A percentile compares a stretch with the other conserved stretches of the same genome.
Conservation (phyloP, 768 basidiomycete species). For the Pleurotus cornucopiae region DNA sequence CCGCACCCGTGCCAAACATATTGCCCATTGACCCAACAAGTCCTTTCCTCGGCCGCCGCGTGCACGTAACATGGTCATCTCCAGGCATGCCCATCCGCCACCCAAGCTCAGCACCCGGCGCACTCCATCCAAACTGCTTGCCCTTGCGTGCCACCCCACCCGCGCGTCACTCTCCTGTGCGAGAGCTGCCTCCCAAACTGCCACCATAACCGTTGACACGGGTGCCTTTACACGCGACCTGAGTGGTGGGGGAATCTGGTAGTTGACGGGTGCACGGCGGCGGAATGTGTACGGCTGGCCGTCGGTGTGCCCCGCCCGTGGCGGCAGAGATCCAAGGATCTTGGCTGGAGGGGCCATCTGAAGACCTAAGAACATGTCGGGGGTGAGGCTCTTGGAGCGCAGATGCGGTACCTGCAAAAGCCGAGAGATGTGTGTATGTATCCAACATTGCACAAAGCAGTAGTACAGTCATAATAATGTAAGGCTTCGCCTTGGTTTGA, state of each 20-base stretch:
- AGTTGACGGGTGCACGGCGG: constrained; percentile 64
- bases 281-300: constrained; percentile 64
- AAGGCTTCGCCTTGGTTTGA: not conserved
- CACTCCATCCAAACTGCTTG: constrained; percentile 72
- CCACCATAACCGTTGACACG: constrained; percentile 26
- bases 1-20: constrained; percentile 48
- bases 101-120: constrained; percentile 69
- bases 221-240: constrained; percentile 41
- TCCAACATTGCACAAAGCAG: too few relatives aligned
- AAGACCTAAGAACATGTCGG: too few relatives aligned
- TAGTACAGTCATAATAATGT: not conserved
- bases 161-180: constrained; percentile 16
- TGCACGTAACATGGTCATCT: constrained; percentile 59
- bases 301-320: constrained; percentile 19
- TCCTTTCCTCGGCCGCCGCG: constrained; percentile 66
- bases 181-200: constrained; percentile 23
- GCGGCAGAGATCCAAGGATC: too few relatives aligned
- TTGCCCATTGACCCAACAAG: constrained; percentile 41
- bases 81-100: constrained; percentile 69
- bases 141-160: constrained; percentile 14
- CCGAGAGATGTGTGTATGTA: too few relatives aligned
- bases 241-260: constrained; percentile 76
- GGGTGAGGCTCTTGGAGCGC: too few relatives aligned
- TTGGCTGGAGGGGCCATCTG: too few relatives aligned
- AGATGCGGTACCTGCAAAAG: too few relatives aligned